phyloP scores from a whole-genome alignment of 2,329 filamentous ascomycete species.

The Exophiala sp. region DNA sequence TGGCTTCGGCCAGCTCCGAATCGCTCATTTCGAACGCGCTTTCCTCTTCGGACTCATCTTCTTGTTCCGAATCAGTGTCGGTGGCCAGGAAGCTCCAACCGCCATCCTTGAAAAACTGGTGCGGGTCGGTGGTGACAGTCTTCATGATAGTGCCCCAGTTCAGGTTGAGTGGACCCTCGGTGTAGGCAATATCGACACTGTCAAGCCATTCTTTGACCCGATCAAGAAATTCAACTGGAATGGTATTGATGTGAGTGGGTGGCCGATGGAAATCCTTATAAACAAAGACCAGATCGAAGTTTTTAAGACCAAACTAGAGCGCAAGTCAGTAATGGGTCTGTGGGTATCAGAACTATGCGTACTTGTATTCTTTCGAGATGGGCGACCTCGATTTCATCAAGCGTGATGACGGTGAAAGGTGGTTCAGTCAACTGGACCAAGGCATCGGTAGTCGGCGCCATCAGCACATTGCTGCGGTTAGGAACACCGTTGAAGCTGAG shows the following conservation, averaged over 20 bases:
- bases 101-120: slow-evolving; percentile 90
- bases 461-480: slow-evolving; percentile 88
- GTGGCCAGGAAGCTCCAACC: slow-evolving; percentile 89
- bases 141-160: slow-evolving; percentile 99
- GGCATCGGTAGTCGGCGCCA: slow-evolving; percentile 94
- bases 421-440: slow-evolving; percentile 95
- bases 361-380: slow-evolving; percentile 85
- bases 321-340: slow-evolving; percentile 27
- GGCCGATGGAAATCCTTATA: slow-evolving; percentile 95
- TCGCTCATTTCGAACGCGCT: slow-evolving; percentile 88
- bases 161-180: slow-evolving; percentile 89
- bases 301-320: slow-evolving; percentile 84
- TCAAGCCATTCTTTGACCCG: slow-evolving; percentile 97
- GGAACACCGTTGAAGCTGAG: slow-evolving; percentile 96
- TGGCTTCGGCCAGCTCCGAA: slow-evolving; percentile 61
- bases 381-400: slow-evolving; percentile 92
- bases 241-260: slow-evolving; percentile 94
- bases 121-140: slow-evolving; percentile 87
- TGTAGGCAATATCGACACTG: slow-evolving; percentile 87
- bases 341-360: slow-evolving; percentile 14
- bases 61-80: slow-evolving; percentile 79
- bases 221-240: slow-evolving; percentile 89
- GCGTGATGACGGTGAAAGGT: slow-evolving; percentile 89
- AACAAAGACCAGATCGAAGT: slow-evolving; percentile 96
- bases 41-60: slow-evolving; percentile 74